A percentile compares a stretch with the other conserved stretches of the same genome.
phyloP scores from a whole-genome alignment of 1,284 basidiomycete species.

The Coniferiporia sulphurascens region DNA sequence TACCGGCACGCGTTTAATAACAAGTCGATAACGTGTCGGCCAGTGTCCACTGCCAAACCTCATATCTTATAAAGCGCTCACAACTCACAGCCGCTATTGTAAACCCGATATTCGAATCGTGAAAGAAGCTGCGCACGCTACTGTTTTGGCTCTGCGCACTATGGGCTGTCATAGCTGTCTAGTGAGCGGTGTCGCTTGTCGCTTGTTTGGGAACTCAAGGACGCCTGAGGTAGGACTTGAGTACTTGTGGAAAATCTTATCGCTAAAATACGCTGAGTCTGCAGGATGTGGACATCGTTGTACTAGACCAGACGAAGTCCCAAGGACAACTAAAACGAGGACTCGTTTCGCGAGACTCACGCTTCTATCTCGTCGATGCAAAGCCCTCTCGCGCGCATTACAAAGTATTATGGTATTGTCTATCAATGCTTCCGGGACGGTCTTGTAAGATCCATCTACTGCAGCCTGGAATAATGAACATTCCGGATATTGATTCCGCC shows the following conservation, averaged over 20 bases:
- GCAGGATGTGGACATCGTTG: slow-evolving; percentile 50
- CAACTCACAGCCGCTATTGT: neutral
- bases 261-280: neutral
- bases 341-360: slow-evolving; percentile 30
- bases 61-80: neutral
- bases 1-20: neutral
- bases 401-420: slow-evolving; percentile 40
- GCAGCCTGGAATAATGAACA: slow-evolving; percentile 39
- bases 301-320: slow-evolving; percentile 30
- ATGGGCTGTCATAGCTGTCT: neutral
- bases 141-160: neutral
- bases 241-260: neutral
- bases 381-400: slow-evolving; percentile 37
- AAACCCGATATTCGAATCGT: neutral
- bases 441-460: slow-evolving; percentile 52
- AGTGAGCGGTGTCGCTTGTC: slow-evolving; percentile 1
- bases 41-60: neutral
- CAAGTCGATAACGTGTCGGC: neutral
- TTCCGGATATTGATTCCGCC: slow-evolving; percentile 33
- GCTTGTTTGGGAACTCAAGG: neutral
- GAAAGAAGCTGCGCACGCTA: neutral
- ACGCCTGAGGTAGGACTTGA: neutral
- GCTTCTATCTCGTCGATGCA: slow-evolving; percentile 39
- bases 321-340: slow-evolving; percentile 40
- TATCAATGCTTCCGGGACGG: slow-evolving; percentile 20